These are phyloP conservation scores for Agapanthus africanus DNA, from an alignment of 106 monocot genomes.

Conservation along the genomic window DNA sequence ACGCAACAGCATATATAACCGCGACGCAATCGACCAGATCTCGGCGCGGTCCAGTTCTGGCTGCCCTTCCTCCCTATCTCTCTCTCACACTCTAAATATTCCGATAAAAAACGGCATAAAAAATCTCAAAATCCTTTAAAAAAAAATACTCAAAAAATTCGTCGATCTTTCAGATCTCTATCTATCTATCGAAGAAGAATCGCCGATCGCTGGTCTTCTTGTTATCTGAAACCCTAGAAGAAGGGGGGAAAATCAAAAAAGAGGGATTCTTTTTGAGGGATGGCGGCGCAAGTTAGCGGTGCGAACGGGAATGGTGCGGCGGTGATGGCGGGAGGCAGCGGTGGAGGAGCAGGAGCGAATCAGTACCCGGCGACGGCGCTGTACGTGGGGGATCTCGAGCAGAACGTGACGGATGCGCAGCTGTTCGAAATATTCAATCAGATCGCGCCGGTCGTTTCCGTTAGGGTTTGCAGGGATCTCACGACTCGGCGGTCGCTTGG, in stretches of 20 bases:
- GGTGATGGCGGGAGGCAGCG: neutral
- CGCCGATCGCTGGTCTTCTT: neutral
- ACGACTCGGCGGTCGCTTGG: constrained; percentile 42
- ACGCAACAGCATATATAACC: neutral
- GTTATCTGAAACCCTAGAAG: no score
- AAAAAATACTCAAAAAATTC: neutral
- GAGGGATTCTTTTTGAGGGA: neutral
- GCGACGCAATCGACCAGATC: no score
- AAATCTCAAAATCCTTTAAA: neutral
- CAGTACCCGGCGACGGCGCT: constrained; percentile 32
- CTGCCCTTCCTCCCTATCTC: neutral
- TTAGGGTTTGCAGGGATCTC: constrained; percentile 46
- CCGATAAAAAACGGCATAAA: neutral
- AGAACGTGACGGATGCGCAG: constrained; percentile 44
- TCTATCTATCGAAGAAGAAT: neutral
- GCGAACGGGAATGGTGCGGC: constrained; percentile 4
- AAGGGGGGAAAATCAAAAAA: no score
- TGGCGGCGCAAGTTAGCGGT: neutral
- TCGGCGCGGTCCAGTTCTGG: neutral
- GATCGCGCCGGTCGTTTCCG: constrained; percentile 44
- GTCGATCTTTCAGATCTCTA: neutral
- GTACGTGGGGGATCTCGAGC: constrained; percentile 58
- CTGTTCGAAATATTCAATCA: constrained; percentile 47
- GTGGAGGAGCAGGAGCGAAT: constrained; percentile 1
- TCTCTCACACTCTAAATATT: neutral